Percentiles rank a stretch among this genome's conserved stretches.
These are phyloP conservation scores for Liquidambar formosana DNA, from an alignment of 164 flowering plant species.

Conservation along the genomic window DNA sequence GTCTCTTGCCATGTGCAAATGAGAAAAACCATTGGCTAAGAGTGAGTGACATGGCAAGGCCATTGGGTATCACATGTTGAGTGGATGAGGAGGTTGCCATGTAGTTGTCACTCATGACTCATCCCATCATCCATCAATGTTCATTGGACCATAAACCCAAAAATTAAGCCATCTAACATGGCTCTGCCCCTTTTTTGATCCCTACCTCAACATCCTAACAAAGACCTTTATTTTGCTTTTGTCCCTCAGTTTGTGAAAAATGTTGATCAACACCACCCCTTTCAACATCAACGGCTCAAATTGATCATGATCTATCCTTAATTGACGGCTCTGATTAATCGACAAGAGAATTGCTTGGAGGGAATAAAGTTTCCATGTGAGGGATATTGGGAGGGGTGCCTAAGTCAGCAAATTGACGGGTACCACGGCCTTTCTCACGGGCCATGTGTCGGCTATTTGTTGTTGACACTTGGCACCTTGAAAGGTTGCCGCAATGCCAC, in stretches of 20 bases:
- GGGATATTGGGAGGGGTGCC: neutral
- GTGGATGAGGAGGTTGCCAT: conserved; percentile 15
- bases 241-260: too few relatives aligned
- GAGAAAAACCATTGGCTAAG: conserved; percentile 8
- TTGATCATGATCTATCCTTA: neutral
- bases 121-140: neutral
- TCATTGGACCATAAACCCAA: neutral
- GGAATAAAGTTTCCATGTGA: conserved; percentile 5
- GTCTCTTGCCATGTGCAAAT: conserved; percentile 12
- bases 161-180: conserved; percentile 13
- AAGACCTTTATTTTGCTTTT: conserved; percentile 15
- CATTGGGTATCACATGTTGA: neutral
- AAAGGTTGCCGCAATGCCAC: too few relatives aligned
- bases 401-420: conserved; percentile 26
- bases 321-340: neutral
- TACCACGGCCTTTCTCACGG: conserved; percentile 15
- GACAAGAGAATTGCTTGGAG: conserved; percentile 7
- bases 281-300: neutral
- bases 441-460: conserved; percentile 3
- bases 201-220: conserved; percentile 15
- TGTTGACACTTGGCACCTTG: conserved; percentile 7
- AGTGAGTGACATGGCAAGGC: conserved; percentile 1
- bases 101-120: conserved; percentile 12
- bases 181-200: conserved; percentile 5
- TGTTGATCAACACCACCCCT: neutral